Base-by-base conservation (phyloP, 441 rosid genomes). In the Erodium texanum region DNA sequence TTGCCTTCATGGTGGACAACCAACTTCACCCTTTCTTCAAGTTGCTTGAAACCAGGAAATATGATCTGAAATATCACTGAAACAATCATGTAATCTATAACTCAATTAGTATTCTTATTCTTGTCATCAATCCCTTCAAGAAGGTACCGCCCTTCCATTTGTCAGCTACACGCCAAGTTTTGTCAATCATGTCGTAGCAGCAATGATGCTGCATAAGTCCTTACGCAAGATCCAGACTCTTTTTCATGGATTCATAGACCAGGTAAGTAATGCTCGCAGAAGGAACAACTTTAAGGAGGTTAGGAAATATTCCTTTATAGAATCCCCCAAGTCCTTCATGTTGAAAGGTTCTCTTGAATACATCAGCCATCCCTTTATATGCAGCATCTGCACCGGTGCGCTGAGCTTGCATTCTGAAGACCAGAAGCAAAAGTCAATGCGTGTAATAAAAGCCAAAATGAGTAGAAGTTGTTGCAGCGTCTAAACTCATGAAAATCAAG, bases 181-280 rank as follows among this genome's bases (percentile, higher is more conserved):
- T 27, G 32, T 27, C 32, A 27, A 27, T 27, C 32, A 27, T 27
- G 32, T 27, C 4, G 32, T 27, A 27, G 32, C 32, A 27, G 32
- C 32, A n/a, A n/a, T n/a, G n/a, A n/a, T n/a, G n/a, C n/a, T n/a
- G n/a, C n/a, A 27, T 27, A 27, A 27, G 32, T 27, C 32, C 32
- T n/a, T n/a, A n/a, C n/a, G n/a, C n/a, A n/a, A 86, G 81, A 65
- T 81, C 84, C 48, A 86, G 77, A 65, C 81, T 82, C 81, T 82
- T 84, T 72, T 86, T 86, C 90, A 84, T 84, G 56, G 77, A 75
- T 77, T 86, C 90, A 58, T 86, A 86, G 67, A 87, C 86, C 82
- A 89, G 38, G 70, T 91, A 91, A 1, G 97, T 87, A 29, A 89
- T 91, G 82, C 96, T 89, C 59, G 96, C 96, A 7, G 94, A 82